A percentile compares a stretch with the other conserved stretches of the same genome.
Conservation (phyloP, 2,329 filamentous ascomycete genomes). For the Ophiocordyceps unilateralis region DNA sequence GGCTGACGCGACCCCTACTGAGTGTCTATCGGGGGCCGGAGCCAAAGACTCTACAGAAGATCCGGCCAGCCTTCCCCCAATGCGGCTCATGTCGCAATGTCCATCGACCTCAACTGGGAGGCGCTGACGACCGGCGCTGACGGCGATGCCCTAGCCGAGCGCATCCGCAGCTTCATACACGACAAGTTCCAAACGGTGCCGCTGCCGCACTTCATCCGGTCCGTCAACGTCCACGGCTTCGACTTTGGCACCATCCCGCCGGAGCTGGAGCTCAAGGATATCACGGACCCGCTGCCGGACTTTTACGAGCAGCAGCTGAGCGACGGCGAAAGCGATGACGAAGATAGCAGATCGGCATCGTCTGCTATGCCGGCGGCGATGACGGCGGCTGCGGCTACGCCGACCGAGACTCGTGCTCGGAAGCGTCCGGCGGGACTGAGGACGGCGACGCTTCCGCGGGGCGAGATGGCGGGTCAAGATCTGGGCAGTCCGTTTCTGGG, state of each 20-base stretch:
- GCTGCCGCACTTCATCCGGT: slow-evolving; percentile 89
- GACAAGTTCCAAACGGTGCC: slow-evolving; percentile 86
- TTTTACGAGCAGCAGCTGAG: slow-evolving; percentile 78
- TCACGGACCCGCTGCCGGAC: slow-evolving; percentile 85
- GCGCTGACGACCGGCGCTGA: slow-evolving; percentile 79
- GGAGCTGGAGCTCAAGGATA: slow-evolving; percentile 83
- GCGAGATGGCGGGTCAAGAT: slow-evolving; percentile 20
- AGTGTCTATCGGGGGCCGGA: too few relatives aligned
- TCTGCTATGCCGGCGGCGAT: not conserved
- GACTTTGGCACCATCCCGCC: slow-evolving; percentile 75
- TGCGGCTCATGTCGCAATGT: slow-evolving; percentile 42
- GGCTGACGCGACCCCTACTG: too few relatives aligned
- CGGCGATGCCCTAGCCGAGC: slow-evolving; percentile 66
- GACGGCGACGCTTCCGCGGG: slow-evolving; percentile 16
- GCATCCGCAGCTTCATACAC: slow-evolving; percentile 85
- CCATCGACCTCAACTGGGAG: slow-evolving; percentile 95
- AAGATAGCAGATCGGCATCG: slow-evolving; percentile 5
- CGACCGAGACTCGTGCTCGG: not conserved
- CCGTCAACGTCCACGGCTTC: slow-evolving; percentile 86
- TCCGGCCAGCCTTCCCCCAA: not conserved
- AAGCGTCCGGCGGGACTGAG: slow-evolving; percentile 11
- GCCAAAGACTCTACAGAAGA: too few relatives aligned
- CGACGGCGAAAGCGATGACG: slow-evolving; percentile 25
- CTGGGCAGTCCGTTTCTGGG: slow-evolving; percentile 39
- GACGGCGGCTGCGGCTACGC: not conserved